phyloP scores from a whole-genome alignment of 1,284 basidiomycete species.

The Acaromyces ingoldii region DNA sequence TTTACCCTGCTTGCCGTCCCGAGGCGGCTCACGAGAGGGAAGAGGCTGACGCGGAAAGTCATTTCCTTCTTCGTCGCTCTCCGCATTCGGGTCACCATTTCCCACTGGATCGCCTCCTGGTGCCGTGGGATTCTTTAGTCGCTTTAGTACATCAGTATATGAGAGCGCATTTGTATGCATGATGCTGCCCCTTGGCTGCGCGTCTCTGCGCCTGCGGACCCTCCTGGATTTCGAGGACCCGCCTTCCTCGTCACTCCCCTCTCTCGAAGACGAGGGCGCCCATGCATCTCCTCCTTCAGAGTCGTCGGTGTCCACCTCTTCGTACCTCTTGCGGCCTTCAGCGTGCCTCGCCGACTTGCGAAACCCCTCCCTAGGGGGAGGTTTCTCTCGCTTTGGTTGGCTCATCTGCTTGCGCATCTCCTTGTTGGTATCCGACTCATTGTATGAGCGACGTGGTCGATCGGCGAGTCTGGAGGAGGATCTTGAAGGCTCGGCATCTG shows the following conservation, averaged over 20 bases:
- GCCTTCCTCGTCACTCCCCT: too few species aligned
- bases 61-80: conserved; percentile 13
- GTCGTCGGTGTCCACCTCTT: too few species aligned
- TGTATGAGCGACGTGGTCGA: neutral
- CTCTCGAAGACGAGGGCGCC: too few species aligned
- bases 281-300: too few species aligned
- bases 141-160: conserved; percentile 20
- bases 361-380: too few species aligned
- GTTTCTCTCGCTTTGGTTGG: neutral
- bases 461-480: neutral
- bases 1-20: conserved; percentile 18
- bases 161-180: too few species aligned
- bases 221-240: too few species aligned
- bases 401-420: neutral
- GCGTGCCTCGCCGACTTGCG: too few species aligned
- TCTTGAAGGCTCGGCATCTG: neutral
- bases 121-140: conserved; percentile 24
- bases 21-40: conserved; percentile 13
- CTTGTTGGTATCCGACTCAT: neutral
- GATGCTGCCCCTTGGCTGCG: too few species aligned
- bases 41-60: conserved; percentile 16
- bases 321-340: too few species aligned
- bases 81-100: neutral
- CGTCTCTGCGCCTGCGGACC: too few species aligned
- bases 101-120: too few species aligned